Evolutionary conservation across 371 early-diverging fungal species (phyloP).

Genomic region (Mortierella sp.): DNA sequence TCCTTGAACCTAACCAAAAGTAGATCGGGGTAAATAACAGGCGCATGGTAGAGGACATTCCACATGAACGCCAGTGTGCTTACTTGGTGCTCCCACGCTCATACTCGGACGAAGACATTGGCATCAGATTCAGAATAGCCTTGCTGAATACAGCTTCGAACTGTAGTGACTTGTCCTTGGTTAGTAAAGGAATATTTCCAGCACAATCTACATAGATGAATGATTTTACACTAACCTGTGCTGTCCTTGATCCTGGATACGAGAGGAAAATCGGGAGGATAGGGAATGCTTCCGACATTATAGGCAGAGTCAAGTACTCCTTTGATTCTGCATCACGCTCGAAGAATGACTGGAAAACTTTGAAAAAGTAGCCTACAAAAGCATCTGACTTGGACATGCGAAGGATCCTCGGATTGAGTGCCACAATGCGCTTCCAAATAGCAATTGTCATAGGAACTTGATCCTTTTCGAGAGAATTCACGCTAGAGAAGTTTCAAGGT

Average conservation of each 20-base stretch:
- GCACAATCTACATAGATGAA: too few relatives aligned
- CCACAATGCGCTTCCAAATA: constrained; percentile 57
- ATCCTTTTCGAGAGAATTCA: constrained; percentile 35
- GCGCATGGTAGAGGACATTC: too few relatives aligned
- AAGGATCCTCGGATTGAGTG: constrained; percentile 59
- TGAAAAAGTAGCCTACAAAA: constrained; percentile 42
- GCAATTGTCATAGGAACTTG: constrained; percentile 48
- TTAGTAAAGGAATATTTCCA: background rate
- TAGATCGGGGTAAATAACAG: background rate
- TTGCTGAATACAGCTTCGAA: constrained; percentile 34
- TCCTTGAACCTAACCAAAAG: constrained; percentile 59
- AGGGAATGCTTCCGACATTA: constrained; percentile 48
- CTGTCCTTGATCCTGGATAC: constrained; percentile 27
- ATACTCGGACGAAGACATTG: constrained; percentile 58
- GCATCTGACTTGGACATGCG: constrained; percentile 51
- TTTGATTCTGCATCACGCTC: constrained; percentile 32
- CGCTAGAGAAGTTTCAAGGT: constrained; percentile 19
- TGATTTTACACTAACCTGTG: constrained; percentile 15
- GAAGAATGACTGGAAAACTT: constrained; percentile 44
- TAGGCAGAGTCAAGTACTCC: constrained; percentile 37
- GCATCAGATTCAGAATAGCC: constrained; percentile 59
- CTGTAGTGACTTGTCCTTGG: constrained; percentile 2
- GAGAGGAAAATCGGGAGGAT: constrained; percentile 42
- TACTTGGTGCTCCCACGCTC: constrained; percentile 58
- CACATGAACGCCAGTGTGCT: background rate